A percentile compares a stretch with the other conserved stretches of the same genome.
Conservation (phyloP, 2,329 filamentous ascomycete genomes). For the Xylaria sp. region DNA sequence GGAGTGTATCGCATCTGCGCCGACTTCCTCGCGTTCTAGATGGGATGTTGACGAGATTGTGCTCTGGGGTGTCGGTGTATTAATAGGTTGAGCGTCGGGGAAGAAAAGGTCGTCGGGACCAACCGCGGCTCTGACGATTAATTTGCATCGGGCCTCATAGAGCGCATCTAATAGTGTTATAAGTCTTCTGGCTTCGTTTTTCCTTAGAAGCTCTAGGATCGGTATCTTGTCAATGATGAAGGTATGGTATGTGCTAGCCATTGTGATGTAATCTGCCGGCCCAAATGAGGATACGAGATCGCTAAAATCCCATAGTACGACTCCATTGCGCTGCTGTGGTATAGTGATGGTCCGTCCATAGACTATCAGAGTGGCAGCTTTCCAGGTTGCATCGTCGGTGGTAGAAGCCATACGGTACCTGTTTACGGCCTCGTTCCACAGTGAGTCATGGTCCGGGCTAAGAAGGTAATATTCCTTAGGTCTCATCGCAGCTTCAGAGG, state of each 20-base stretch:
- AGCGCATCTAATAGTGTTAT: constrained; percentile 84
- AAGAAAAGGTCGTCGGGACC: constrained; percentile 83
- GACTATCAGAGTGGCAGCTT: constrained; percentile 58
- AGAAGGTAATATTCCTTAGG: constrained; percentile 48
- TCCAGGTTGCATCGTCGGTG: constrained; percentile 52
- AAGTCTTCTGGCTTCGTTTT: constrained; percentile 83
- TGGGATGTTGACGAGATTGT: constrained; percentile 44
- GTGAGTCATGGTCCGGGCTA: constrained; percentile 42
- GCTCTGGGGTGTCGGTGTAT: constrained; percentile 45
- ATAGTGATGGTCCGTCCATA: constrained; percentile 74
- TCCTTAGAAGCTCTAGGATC: constrained; percentile 72
- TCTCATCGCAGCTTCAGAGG: constrained; percentile 31
- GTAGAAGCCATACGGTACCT: constrained; percentile 18
- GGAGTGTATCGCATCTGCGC: constrained; percentile 67
- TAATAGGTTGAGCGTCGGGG: constrained; percentile 62
- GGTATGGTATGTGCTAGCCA: constrained; percentile 83
- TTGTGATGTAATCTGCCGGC: constrained; percentile 83
- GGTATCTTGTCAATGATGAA: constrained; percentile 79
- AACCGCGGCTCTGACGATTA: constrained; percentile 74
- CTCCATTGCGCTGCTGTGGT: constrained; percentile 66
- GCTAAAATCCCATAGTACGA: constrained; percentile 73
- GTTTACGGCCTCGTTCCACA: constrained; percentile 45
- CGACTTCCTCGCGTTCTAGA: constrained; percentile 42
- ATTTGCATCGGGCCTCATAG: constrained; percentile 83
- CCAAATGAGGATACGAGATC: constrained; percentile 77